These are phyloP conservation scores for Halophytophthora batemanensis DNA, from an alignment of 352 stramenopile species.

Conservation along the genomic window DNA sequence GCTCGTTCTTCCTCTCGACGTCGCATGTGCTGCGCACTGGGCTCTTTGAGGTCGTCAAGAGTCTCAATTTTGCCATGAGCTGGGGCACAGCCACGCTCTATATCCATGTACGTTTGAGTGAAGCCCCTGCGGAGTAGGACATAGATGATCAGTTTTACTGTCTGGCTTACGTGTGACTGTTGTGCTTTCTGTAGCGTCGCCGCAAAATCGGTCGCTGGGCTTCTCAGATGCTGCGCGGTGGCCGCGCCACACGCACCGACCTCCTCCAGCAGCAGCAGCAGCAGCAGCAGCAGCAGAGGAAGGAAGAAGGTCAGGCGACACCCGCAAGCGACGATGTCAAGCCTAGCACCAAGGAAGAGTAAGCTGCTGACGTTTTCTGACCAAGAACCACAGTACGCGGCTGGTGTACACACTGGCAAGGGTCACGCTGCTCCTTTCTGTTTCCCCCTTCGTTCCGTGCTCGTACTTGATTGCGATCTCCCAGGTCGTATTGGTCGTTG, in stretches of 20 bases:
- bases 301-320: conserved; percentile 16
- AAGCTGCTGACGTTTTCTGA: background rate
- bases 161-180: conserved; percentile 5
- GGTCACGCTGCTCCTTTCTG: too few species aligned
- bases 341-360: background rate
- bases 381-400: too few species aligned
- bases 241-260: conserved; percentile 69
- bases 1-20: conserved; percentile 81
- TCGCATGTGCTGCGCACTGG: conserved; percentile 74
- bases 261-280: conserved; percentile 47
- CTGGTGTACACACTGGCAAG: too few species aligned
- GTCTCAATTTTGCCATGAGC: conserved; percentile 73
- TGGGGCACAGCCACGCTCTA: conserved; percentile 81
- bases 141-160: background rate
- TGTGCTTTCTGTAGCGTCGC: conserved; percentile 43
- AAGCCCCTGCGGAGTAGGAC: background rate
- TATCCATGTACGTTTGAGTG: conserved; percentile 70
- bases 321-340: conserved; percentile 2
- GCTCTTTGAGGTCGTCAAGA: conserved; percentile 83
- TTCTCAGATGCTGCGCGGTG: conserved; percentile 79
- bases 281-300: conserved; percentile 10
- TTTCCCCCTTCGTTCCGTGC: too few species aligned
- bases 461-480: too few species aligned
- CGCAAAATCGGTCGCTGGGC: conserved; percentile 84
- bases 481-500: too few species aligned